Percentiles rank a stretch among this genome's conserved stretches.
Conservation (phyloP, 2,329 filamentous ascomycete genomes). For the Colletotrichum gloeosporioides region DNA sequence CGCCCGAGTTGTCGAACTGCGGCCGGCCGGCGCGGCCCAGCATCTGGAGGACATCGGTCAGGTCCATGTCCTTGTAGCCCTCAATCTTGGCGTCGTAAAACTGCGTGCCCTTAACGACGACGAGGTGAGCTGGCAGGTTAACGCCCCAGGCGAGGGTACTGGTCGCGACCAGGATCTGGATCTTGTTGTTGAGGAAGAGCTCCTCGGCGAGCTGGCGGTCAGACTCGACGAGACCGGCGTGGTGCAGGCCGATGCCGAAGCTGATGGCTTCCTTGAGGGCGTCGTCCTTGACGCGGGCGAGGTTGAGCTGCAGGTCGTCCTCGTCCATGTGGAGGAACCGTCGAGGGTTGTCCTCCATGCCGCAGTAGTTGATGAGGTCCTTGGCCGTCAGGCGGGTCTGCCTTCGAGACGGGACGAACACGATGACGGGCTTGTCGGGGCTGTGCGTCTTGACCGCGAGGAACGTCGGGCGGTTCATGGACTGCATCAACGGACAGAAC, state of each 20-base stretch:
- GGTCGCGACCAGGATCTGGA: conserved; percentile 94
- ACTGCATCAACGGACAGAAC: conserved; percentile 98
- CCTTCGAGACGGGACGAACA: conserved; percentile 93
- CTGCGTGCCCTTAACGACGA: conserved; percentile 97
- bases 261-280: conserved; percentile 91
- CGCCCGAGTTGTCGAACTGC: conserved; percentile 94
- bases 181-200: conserved; percentile 96
- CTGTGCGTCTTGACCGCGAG: conserved; percentile 96
- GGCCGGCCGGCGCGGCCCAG: conserved; percentile 92
- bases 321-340: conserved; percentile 94
- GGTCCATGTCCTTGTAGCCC: conserved; percentile 97
- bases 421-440: conserved; percentile 95
- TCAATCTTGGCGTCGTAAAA: conserved; percentile 98
- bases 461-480: conserved; percentile 98
- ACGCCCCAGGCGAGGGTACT: conserved; percentile 98
- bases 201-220: conserved; percentile 93
- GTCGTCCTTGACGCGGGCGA: conserved; percentile 91
- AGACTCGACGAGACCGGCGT: conserved; percentile 94
- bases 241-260: conserved; percentile 96
- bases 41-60: conserved; percentile 98
- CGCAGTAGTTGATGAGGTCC: conserved; percentile 95
- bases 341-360: conserved; percentile 97
- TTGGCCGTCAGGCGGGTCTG: conserved; percentile 95
- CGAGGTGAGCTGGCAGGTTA: conserved; percentile 93
- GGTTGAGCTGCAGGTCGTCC: conserved; percentile 87